Evolutionary conservation across 2,329 filamentous ascomycete species (phyloP), one percentile per base, ranked within the genome.

Genomic region (Allantophomopsis cytisporea): DNA sequence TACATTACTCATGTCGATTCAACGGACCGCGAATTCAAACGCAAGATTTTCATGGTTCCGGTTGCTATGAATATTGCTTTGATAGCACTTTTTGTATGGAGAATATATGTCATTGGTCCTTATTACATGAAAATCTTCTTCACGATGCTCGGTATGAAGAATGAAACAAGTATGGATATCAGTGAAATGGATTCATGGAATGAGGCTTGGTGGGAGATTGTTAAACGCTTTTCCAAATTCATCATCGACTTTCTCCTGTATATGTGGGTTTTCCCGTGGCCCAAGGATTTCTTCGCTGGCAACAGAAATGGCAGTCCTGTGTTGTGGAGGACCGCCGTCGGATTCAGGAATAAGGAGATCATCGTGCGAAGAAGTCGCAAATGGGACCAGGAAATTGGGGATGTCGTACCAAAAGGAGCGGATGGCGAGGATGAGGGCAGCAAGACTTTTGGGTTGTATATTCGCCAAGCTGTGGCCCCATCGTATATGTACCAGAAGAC

Each of bases 1-100:
- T 94, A 95, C 69, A 73, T 95, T 52, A 70, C 81, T 21, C 87
- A 94, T 64, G 66, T 94, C 59, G 88, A 95, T 66, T 63, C 61
- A 43, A 77, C 81, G 45, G 76, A 79, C 0, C 60, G 62, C 15
- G 66, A 69, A 20, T 76, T 88, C 61, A 95, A 95, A 62, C 74
- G 74, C 56, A 82, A 84, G 53, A 81, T 93, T 51, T 95, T 94
- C 60, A 52, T 76, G 36, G 77, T 94, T 1, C 86, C 88, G 13
- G 68, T 86, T 14, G 58, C 77, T 14, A 76, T 94, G 61, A 95
- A 95, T 59, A 41, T 81, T 28, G 60, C 64, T 48, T 76, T 95
- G 41, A 63, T 68, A 7, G 52, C 67, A 2, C 59, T 84, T 23
- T 76, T 94, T 49, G 49, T 68, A 42, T 76, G 76, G 65, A 80